Base-by-base conservation (phyloP, 352 stramenopile species). In the Globisporangium ultimum region DNA sequence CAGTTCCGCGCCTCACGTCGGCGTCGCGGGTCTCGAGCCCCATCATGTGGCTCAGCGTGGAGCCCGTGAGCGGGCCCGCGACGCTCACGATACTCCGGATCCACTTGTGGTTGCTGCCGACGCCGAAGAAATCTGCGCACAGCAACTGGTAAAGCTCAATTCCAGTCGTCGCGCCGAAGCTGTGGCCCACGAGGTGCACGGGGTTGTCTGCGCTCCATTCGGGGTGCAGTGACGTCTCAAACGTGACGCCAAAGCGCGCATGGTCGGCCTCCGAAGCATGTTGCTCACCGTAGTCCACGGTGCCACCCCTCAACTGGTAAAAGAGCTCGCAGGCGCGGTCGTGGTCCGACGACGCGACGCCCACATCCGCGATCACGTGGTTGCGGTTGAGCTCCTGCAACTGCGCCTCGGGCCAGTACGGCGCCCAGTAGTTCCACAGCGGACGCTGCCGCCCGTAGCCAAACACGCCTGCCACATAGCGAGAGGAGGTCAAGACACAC, bases 91-190 rank as follows among this genome's bases (percentile, higher is more conserved):
- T 83, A 56, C 77, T 86, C 5, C 58, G 63, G 12, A 89, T 65
- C 80, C 80, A 89, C 50, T 70, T 68, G 56, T 80, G 61, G n/a
- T 68, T 68, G 34, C 63, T 84, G 13, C 77, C 73, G 17, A 89
- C 75, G 43, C 60, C 51, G 45, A 88, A 89, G 49, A 71, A 78
- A 62, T 89, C 78, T 8, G 68, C 47, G 38, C 73, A 79, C 8
- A 89, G 63, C 58, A 88, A 56, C 67, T 91, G 82, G 52, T 92
- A 88, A 28, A 92, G 57, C 55, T 91, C 80, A 24, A 92, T 68
- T 22, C 78, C 80, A 6, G 80, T 88, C 22, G 80, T 89, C 11
- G 67, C 68, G 43, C 82, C 80, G 28, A 86, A 79, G 57, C 78
- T 88, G 60, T 89, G 80, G 14, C 77, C 80, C 15, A 89, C 40